phyloP scores from a whole-genome alignment of 2,329 filamentous ascomycete species.

The Xylariales sp. region DNA sequence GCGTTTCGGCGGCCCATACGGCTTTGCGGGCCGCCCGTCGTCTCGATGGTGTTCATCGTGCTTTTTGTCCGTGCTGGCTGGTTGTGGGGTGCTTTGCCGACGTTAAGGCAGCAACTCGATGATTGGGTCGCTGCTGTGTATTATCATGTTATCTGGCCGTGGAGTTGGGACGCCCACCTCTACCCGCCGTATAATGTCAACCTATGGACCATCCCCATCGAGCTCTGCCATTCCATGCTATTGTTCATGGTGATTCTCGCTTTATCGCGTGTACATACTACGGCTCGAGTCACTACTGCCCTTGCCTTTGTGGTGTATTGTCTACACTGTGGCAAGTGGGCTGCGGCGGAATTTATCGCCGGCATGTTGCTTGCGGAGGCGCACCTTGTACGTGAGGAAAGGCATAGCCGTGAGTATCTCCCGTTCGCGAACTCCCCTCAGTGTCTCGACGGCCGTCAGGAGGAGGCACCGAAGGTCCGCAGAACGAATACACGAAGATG shows the following conservation, averaged over 20 bases:
- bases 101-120: slow-evolving; percentile 43
- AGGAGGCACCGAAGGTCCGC: background rate
- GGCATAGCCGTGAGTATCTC: background rate
- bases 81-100: slow-evolving; percentile 28
- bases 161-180: slow-evolving; percentile 48
- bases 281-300: slow-evolving; percentile 48
- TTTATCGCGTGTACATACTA: slow-evolving; percentile 51
- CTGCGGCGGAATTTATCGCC: slow-evolving; percentile 58
- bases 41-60: too few species aligned
- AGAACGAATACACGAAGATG: too few species aligned
- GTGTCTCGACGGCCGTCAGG: background rate
- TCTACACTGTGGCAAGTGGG: slow-evolving; percentile 55
- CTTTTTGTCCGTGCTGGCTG: too few species aligned
- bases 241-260: slow-evolving; percentile 55
- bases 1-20: too few species aligned
- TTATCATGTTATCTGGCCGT: slow-evolving; percentile 43
- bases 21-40: too few species aligned
- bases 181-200: slow-evolving; percentile 55
- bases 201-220: slow-evolving; percentile 62
- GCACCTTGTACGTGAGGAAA: slow-evolving; percentile 51
- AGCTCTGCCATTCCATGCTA: slow-evolving; percentile 59
- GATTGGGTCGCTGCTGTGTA: slow-evolving; percentile 44
- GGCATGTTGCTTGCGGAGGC: slow-evolving; percentile 60
- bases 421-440: slow-evolving; percentile 2
- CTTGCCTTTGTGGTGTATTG: slow-evolving; percentile 54